Base-by-base conservation (phyloP, 805 yeast species). In the Komagataella ulmi region DNA sequence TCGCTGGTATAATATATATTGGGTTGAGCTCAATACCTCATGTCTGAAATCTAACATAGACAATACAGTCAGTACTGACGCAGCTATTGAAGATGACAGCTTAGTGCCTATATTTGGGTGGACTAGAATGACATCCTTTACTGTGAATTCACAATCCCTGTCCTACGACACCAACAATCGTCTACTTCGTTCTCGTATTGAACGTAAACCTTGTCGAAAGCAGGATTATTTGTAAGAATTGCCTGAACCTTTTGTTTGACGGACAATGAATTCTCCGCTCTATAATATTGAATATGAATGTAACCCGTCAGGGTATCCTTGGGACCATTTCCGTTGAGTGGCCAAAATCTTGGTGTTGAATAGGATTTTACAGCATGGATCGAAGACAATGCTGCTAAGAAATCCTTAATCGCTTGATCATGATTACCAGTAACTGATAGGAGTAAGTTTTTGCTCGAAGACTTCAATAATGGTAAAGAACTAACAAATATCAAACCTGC, bases 311-410 rank as follows among this genome's bases (percentile, higher is more conserved):
- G 63, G n/a, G 55, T 58, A 48, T 70, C 72, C 47, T 67, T 36
- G 49, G 56, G 7, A 60, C 56, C 23, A 30, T 57, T 17, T 63
- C 63, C 44, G 65, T 66, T 70, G 12, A 65, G 73, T 3, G 91
- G 87, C 98, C 98, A 91, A 65, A 91, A 90, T 58, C 96, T 76
- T 7, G 98, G 97, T 0, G 88, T 84, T 0, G 95, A 80, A 59
- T 88, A 88, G 0, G 95, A 82, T 50, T 82, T 79, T 2, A 91
- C 86, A 2, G 97, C 98, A 6, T 85, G 82, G 3, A 86, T 75
- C 21, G 74, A 71, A 3, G 83, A 70, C 3, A 90, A 72, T 52
- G 87, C 91, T 55, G 80, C 78, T 47, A 91, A 69, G 0, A 84
- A 75, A 24, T 76, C 77, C 46, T 71, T 65, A 52, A 74, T 74